These are phyloP conservation scores for Termitomyces sp. DNA, from an alignment of 768 basidiomycete species.

Conservation along the genomic window DNA sequence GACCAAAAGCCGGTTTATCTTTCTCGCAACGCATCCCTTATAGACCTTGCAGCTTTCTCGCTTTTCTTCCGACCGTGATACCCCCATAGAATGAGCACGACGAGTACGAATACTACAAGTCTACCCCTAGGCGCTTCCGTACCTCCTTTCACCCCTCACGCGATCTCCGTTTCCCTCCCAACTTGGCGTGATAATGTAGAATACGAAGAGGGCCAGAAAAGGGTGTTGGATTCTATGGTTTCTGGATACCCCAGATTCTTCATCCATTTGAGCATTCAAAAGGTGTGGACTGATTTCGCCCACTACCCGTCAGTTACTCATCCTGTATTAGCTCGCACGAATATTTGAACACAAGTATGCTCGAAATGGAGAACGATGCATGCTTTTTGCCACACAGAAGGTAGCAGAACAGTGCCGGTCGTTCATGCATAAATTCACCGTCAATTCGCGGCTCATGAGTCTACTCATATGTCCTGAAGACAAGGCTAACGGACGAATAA, in stretches of 20 bases:
- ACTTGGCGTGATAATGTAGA: constrained; percentile 89
- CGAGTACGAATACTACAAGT: constrained; percentile 10
- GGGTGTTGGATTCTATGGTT: constrained; percentile 75
- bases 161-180: constrained; percentile 92
- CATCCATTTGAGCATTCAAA: constrained; percentile 78
- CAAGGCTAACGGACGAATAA: constrained; percentile 22
- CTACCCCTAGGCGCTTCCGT: constrained; percentile 45
- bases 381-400: constrained; percentile 71
- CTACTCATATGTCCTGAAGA: constrained; percentile 66
- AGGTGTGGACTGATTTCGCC: constrained; percentile 40
- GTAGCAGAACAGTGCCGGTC: constrained; percentile 71
- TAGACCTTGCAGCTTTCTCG: background rate
- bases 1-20: background rate
- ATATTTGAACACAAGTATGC: constrained; percentile 81
- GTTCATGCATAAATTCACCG: constrained; percentile 56
- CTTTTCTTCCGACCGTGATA: background rate
- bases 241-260: constrained; percentile 95
- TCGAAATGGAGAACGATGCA: constrained; percentile 59
- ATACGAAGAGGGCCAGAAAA: constrained; percentile 84
- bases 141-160: constrained; percentile 73
- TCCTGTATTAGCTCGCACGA: constrained; percentile 54
- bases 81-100: constrained; percentile 8
- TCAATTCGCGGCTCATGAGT: constrained; percentile 55
- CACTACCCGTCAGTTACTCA: background rate
- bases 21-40: background rate